These are phyloP conservation scores for Hemerocallis citrina DNA, from an alignment of 106 monocot species.

Conservation along the genomic window DNA sequence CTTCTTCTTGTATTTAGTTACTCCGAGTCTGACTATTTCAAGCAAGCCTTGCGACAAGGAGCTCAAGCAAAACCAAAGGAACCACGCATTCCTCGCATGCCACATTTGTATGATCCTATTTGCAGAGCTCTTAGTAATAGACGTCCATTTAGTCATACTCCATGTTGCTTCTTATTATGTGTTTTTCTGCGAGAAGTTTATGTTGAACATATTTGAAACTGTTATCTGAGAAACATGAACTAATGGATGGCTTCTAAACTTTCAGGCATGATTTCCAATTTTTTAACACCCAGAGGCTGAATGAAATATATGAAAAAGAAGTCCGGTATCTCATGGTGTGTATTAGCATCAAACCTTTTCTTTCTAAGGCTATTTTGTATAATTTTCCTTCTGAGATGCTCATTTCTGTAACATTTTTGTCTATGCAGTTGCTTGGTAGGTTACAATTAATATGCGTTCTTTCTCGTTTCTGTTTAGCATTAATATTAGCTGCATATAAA, in stretches of 20 bases:
- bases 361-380: neutral
- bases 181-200: too few relatives aligned
- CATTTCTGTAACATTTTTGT: neutral
- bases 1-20: slow-evolving; percentile 49
- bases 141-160: too few relatives aligned
- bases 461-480: neutral
- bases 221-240: neutral
- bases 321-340: slow-evolving; percentile 37
- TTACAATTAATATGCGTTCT: neutral
- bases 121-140: slow-evolving; percentile 5
- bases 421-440: neutral
- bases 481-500: too few relatives aligned
- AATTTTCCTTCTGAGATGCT: too few relatives aligned
- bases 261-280: slow-evolving; percentile 61
- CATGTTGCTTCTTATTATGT: too few relatives aligned
- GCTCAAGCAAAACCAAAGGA: slow-evolving; percentile 39
- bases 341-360: neutral
- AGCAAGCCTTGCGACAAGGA: slow-evolving; percentile 47
- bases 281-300: slow-evolving; percentile 51
- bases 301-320: slow-evolving; percentile 55
- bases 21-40: slow-evolving; percentile 51
- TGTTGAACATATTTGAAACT: too few relatives aligned
- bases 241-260: neutral
- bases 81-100: slow-evolving; percentile 49
- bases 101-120: slow-evolving; percentile 70